Percentiles rank a stretch among this genome's conserved stretches.
These are phyloP conservation scores for Solanum rostratum DNA, from an alignment of 257 asterid species.

Conservation along the genomic window DNA sequence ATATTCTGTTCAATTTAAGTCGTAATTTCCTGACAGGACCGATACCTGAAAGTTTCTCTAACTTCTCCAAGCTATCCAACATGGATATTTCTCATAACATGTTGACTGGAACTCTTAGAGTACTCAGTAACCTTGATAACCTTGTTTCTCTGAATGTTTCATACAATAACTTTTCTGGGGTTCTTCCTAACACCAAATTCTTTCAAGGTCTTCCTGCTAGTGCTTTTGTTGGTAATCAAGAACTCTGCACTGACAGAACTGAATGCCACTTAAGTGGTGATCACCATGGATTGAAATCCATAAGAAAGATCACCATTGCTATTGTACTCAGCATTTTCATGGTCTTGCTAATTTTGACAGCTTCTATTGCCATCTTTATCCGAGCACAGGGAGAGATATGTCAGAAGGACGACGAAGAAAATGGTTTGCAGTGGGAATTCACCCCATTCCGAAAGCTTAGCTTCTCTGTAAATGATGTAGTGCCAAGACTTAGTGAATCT, in stretches of 20 bases:
- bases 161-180: slow-evolving; percentile 53
- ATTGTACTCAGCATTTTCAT: slow-evolving; percentile 27
- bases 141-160: slow-evolving; percentile 64
- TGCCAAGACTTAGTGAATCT: slow-evolving; percentile 43
- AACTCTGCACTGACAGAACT: slow-evolving; percentile 32
- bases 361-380: slow-evolving; percentile 18
- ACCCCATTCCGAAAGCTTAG: slow-evolving; percentile 60
- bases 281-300: slow-evolving; percentile 22
- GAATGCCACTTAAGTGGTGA: slow-evolving; percentile 17
- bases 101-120: slow-evolving; percentile 48
- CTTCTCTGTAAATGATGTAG: slow-evolving; percentile 47
- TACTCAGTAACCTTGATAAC: slow-evolving; percentile 41
- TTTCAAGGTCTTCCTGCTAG: slow-evolving; percentile 42
- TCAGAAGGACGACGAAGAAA: slow-evolving; percentile 33
- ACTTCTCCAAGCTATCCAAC: slow-evolving; percentile 53
- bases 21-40: slow-evolving; percentile 35
- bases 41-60: slow-evolving; percentile 51
- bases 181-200: slow-evolving; percentile 42
- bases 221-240: slow-evolving; percentile 40
- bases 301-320: slow-evolving; percentile 26
- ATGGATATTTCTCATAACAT: slow-evolving; percentile 65
- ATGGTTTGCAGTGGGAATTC: slow-evolving; percentile 40
- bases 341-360: slow-evolving; percentile 16
- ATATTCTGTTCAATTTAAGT: slow-evolving; percentile 56
- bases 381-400: slow-evolving; percentile 14